Evolutionary conservation across 345 rosid species (phyloP).

Genomic region (Citropsis articulata): DNA sequence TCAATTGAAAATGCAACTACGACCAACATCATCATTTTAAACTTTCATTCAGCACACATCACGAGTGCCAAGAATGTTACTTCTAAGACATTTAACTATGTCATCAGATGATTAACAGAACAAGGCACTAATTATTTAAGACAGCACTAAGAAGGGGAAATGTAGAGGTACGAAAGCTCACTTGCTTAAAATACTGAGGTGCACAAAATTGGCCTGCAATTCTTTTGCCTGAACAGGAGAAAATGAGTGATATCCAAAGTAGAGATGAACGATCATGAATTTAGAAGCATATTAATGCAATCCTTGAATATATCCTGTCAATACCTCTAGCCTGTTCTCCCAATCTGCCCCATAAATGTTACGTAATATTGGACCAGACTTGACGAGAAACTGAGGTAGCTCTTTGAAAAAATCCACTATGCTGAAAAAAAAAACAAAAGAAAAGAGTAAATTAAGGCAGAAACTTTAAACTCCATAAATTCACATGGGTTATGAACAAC

Average conservation of each 20-base stretch:
- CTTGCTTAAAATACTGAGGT: constrained; percentile 85
- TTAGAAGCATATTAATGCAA: not conserved
- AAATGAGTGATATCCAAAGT: constrained; percentile 11
- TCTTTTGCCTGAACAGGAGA: constrained; percentile 64
- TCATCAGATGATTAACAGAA: not conserved
- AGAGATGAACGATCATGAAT: not conserved
- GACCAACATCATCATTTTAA: not conserved
- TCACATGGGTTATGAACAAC: constrained; percentile 17
- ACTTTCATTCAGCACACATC: not conserved
- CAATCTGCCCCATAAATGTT: constrained; percentile 72
- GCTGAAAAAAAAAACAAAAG: constrained; percentile 37
- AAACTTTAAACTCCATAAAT: not conserved
- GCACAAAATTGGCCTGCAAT: constrained; percentile 79
- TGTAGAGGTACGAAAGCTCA: constrained; percentile 24
- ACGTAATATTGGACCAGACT: constrained; percentile 70
- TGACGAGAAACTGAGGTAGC: constrained; percentile 82
- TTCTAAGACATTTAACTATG: not conserved
- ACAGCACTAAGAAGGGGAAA: constrained; percentile 1
- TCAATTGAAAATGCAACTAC: not conserved
- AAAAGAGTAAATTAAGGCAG: not conserved
- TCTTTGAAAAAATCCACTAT: constrained; percentile 84
- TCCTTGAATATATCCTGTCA: not conserved
- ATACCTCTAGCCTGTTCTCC: constrained; percentile 91
- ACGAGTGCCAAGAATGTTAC: not conserved
- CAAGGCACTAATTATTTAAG: not conserved